Evolutionary conservation across 208 protist genomes (phyloP), one percentile per base, ranked within the genome.

Genomic region (Trypanosoma brucei): DNA sequence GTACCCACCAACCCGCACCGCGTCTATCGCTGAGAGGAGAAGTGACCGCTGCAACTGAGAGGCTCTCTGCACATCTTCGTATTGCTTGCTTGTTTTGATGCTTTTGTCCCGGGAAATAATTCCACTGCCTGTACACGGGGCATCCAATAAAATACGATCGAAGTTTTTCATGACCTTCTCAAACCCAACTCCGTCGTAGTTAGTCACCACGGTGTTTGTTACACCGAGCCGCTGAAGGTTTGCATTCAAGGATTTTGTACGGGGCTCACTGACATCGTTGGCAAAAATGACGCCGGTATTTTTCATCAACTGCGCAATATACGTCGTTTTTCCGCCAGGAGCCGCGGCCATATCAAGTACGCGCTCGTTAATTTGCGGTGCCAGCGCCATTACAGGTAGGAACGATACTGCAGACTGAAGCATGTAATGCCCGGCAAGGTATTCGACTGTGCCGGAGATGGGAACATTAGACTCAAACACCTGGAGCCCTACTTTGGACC

Each of bases 361-460:
- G 7, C 82, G 83, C 72, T 98, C 96, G 46, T 88, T 40, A 62
- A 93, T 83, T 70, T 98, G 88, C 44, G 97, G 97, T 0, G 81
- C 93, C 6, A 99, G 84, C 3, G 98, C 95, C 76, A 99, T 95
- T 8, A 99, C 97, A 0, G 99, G 98, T 2, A 99, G 68, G 68
- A 99, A 99, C 22, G 98, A 99, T 0, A 98, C 94, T 3, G 98
- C 97, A 46, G 86, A 93, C 83, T 99, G 98, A 35, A 99, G 72
- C 85, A 99, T 99, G 77, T 99, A 99, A 40, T 99, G 90, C 0
- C 99, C 99, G 1, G 96, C 87, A 0, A 99, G 86, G 75, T 99
- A 99, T 75, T 99, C 98, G 38, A 98, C 96, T 0, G 98, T 99
- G 54, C 97, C 98, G 42, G 98, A 97, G 57, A 99, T 91, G 9